These are phyloP conservation scores for Ceratocystis alfenasii DNA, from an alignment of 2,329 filamentous ascomycete genomes.

Conservation along the genomic window DNA sequence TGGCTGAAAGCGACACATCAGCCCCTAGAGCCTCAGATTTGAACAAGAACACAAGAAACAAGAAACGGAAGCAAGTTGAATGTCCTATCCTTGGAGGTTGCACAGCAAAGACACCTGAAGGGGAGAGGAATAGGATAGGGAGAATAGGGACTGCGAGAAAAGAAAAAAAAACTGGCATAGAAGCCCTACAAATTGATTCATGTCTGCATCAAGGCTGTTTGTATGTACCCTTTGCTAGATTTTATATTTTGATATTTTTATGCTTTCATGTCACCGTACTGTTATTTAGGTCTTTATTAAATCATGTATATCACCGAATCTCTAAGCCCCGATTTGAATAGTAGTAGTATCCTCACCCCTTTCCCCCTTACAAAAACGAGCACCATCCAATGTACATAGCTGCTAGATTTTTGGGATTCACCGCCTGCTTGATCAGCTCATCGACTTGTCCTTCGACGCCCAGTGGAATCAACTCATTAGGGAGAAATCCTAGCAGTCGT, in stretches of 20 bases:
- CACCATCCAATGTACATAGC: slow-evolving; percentile 97
- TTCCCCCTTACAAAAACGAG: slow-evolving; percentile 40
- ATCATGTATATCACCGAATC: too few relatives aligned
- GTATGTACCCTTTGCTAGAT: background rate
- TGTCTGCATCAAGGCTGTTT: too few relatives aligned
- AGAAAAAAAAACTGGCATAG: background rate
- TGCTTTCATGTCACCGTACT: too few relatives aligned
- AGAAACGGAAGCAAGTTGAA: too few relatives aligned
- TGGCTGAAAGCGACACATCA: too few relatives aligned
- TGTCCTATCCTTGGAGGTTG: too few relatives aligned
- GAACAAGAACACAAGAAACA: too few relatives aligned
- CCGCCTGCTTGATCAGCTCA: slow-evolving; percentile 79
- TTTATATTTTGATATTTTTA: background rate
- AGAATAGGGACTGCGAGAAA: background rate
- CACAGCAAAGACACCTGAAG: background rate
- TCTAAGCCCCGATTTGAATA: too few relatives aligned
- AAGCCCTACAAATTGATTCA: too few relatives aligned
- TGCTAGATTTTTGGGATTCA: slow-evolving; percentile 64
- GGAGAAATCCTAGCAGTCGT: slow-evolving; percentile 74
- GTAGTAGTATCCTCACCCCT: background rate
- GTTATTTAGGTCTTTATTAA: too few relatives aligned
- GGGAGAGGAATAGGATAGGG: too few relatives aligned
- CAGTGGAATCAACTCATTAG: slow-evolving; percentile 80
- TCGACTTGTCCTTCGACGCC: slow-evolving; percentile 97
- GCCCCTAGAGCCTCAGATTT: too few relatives aligned